Base-by-base conservation (phyloP, 164 flowering plant genomes). In the Protea cynaroides region DNA sequence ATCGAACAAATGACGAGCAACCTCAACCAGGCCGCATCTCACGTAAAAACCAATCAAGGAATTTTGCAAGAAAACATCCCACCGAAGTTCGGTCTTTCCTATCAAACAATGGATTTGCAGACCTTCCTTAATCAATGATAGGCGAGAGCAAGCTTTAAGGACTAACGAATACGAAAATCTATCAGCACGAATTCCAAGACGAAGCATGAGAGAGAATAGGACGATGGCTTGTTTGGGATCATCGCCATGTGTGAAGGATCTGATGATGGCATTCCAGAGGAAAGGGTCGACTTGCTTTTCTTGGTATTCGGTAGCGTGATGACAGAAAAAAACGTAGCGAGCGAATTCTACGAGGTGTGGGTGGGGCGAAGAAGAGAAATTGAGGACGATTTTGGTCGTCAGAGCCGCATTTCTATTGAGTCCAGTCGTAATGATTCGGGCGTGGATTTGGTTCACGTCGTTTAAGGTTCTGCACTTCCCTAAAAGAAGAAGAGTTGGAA, bases 21-120 rank as follows among this genome's bases (percentile, higher is more conserved):
- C 47, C 12, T 66, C 79, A 57, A 78, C n/a, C 55, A 47, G 63
- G 68, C 84, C 87, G 62, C 87, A 80, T 64, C 74, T 54, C 18
- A 71, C 14, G 65, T 81, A 88, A 65, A 79, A 37, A 7, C 60
- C 19, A 23, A 84, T 74, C 83, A 86, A 72, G 59, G 82, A 79
- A 74, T 86, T 86, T 54, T 71, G 75, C 85, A 86, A 24, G 61
- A 78, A 83, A 71, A 86, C 60, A 65, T 84, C 79, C 6, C 70
- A 72, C 78, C 79, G 81, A 58, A 74, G 62, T 23, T 64, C 80
- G 9, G 67, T 52, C 67, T 86, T 84, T 69, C 59, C 55, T 55
- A 86, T 46, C 72, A 84, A 66, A 60, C 89, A 81, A 58, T 84
- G 90, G 76, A 88, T 64, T 76, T 86, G 89, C 73, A 79, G 61